phyloP scores from a whole-genome alignment of 257 asterid genomes.

The Avicennia marina region DNA sequence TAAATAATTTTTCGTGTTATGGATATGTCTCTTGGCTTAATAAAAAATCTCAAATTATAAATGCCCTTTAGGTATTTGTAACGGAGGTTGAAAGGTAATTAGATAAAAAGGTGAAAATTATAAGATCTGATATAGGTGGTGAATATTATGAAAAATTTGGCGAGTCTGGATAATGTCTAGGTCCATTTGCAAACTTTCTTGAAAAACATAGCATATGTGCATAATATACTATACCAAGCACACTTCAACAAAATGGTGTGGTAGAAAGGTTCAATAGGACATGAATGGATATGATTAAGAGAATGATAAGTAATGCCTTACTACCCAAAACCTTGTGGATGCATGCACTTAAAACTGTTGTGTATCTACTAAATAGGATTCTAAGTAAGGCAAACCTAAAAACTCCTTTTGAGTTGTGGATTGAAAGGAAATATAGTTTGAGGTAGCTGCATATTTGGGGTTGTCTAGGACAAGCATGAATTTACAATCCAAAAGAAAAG shows the following conservation, averaged over 20 bases:
- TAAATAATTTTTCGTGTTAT: conserved; percentile 7
- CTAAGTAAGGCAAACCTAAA: neutral
- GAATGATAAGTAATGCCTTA: neutral
- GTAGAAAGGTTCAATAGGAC: neutral
- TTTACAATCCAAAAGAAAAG: neutral
- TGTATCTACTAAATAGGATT: too few relatives aligned
- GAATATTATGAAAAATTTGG: too few relatives aligned
- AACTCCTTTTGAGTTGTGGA: neutral
- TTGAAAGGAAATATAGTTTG: neutral
- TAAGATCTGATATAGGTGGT: neutral
- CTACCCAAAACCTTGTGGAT: neutral
- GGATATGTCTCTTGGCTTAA: neutral
- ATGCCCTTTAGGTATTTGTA: neutral
- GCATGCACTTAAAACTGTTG: neutral
- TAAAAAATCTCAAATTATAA: too few relatives aligned
- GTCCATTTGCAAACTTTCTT: neutral
- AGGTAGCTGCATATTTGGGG: neutral
- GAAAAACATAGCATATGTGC: conserved; percentile 1
- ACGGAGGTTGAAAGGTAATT: neutral
- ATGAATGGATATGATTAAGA: neutral
- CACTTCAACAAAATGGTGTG: neutral
- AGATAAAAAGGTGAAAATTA: conserved; percentile 6
- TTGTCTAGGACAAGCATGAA: neutral
- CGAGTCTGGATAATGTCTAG: neutral
- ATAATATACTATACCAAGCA: neutral